These are phyloP conservation scores for Pisolithus albus DNA, from an alignment of 768 basidiomycete genomes.

Conservation along the genomic window DNA sequence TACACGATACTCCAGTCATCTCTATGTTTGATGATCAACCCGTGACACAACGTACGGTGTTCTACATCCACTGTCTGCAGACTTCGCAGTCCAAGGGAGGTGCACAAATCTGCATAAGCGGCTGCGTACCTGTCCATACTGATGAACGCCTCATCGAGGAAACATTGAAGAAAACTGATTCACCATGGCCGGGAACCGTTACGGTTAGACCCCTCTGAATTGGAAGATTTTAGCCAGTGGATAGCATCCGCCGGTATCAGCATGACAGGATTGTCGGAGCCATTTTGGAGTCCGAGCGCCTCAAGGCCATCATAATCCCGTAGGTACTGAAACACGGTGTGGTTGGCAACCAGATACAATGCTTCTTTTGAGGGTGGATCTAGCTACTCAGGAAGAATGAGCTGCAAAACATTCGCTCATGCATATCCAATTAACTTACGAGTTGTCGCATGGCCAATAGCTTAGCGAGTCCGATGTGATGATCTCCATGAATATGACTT, in stretches of 20 bases:
- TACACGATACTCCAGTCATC: slow-evolving; percentile 47
- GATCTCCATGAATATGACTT: slow-evolving; percentile 89
- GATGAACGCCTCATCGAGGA: neutral
- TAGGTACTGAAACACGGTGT: slow-evolving; percentile 56
- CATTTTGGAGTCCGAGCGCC: slow-evolving; percentile 54
- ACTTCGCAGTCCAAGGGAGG: slow-evolving; percentile 47
- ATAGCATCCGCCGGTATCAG: slow-evolving; percentile 49
- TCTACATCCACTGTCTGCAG: slow-evolving; percentile 65
- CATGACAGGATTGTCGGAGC: slow-evolving; percentile 45
- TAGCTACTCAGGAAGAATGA: slow-evolving; percentile 38
- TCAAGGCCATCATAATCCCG: slow-evolving; percentile 67
- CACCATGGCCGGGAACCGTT: neutral
- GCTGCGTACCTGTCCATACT: slow-evolving; percentile 33
- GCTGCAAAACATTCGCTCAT: neutral
- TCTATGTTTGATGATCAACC: slow-evolving; percentile 55
- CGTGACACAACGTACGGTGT: slow-evolving; percentile 71
- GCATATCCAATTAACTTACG: slow-evolving; percentile 34
- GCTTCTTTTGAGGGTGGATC: slow-evolving; percentile 53
- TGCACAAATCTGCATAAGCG: slow-evolving; percentile 41
- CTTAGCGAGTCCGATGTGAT: slow-evolving; percentile 77
- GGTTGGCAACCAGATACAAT: slow-evolving; percentile 63
- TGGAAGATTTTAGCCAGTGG: slow-evolving; percentile 39
- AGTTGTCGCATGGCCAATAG: slow-evolving; percentile 63
- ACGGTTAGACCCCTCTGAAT: slow-evolving; percentile 11
- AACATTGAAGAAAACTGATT: neutral